Conservation (phyloP, 2,329 filamentous ascomycete species). For the Immersiporthe knoxdaviesiana region DNA sequence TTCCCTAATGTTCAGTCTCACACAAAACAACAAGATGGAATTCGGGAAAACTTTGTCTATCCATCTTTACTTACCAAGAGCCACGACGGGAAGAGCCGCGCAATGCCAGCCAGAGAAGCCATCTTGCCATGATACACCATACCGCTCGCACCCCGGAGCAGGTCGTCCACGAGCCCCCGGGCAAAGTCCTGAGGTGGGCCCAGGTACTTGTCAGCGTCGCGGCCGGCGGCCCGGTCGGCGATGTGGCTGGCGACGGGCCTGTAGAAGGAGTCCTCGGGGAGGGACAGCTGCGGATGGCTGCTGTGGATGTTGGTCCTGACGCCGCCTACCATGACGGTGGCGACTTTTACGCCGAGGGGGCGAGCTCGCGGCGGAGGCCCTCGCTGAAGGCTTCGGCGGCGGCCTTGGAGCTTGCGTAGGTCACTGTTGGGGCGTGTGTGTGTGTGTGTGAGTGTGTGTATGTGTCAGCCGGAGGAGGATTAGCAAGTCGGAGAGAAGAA, state of each 20-base stretch:
- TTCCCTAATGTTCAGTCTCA: not conserved
- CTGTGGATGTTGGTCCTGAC: slow-evolving; percentile 53
- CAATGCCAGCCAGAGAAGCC: not conserved
- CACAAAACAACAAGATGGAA: too few relatives aligned
- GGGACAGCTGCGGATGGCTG: slow-evolving; percentile 42
- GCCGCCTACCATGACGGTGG: slow-evolving; percentile 59
- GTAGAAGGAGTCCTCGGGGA: slow-evolving; percentile 53
- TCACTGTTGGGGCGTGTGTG: slow-evolving; percentile 56
- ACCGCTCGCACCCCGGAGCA: slow-evolving; percentile 6
- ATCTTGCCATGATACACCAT: slow-evolving; percentile 15
- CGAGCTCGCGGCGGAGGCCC: slow-evolving; percentile 53
- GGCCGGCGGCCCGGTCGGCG: slow-evolving; percentile 8
- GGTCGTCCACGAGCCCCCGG: not conserved
- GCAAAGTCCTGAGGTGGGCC: slow-evolving; percentile 6
- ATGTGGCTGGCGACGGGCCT: slow-evolving; percentile 38
- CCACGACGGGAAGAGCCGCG: slow-evolving; percentile 9
- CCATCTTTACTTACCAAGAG: slow-evolving; percentile 15
- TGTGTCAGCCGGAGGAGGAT: slow-evolving; percentile 52
- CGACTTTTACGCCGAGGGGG: slow-evolving; percentile 59
- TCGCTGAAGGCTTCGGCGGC: slow-evolving; percentile 17
- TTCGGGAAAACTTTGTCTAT: too few relatives aligned
- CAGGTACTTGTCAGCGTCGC: not conserved
- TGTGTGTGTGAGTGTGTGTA: too few relatives aligned
- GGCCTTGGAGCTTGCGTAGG: slow-evolving; percentile 51
- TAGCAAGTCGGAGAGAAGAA: not conserved